Conservation (phyloP, 2,329 filamentous ascomycete genomes). For the Paecilomyces dactylethromorphus region DNA sequence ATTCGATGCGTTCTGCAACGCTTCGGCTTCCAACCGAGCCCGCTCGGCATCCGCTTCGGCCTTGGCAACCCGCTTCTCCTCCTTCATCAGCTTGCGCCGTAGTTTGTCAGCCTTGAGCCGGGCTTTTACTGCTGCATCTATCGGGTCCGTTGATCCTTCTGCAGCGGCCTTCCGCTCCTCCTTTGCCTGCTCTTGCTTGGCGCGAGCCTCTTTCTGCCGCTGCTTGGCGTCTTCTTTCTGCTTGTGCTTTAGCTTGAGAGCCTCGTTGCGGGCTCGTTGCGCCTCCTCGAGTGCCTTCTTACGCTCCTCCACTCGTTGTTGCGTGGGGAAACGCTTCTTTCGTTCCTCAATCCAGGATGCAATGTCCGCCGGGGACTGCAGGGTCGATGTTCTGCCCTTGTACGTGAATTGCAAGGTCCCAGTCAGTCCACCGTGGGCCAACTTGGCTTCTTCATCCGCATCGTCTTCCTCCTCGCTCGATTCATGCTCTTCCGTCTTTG, state of each 20-base stretch:
- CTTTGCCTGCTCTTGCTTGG: conserved; percentile 15
- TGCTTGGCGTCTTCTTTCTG: conserved; percentile 27
- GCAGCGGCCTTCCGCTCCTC: conserved; percentile 13
- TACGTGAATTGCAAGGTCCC: conserved; percentile 47
- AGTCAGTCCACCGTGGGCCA: conserved; percentile 20
- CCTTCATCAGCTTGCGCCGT: conserved; percentile 52
- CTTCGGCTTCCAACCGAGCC: conserved; percentile 28
- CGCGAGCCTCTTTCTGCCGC: conserved; percentile 24
- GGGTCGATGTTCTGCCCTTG: conserved; percentile 46
- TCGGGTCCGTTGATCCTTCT: conserved; percentile 16
- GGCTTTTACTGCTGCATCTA: conserved; percentile 29
- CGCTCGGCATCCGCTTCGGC: conserved; percentile 38
- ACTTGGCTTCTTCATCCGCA: conserved; percentile 37
- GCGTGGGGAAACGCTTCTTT: conserved; percentile 72
- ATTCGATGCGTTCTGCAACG: conserved; percentile 16
- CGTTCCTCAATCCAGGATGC: conserved; percentile 75
- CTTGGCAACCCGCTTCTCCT: conserved; percentile 48
- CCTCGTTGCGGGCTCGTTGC: conserved; percentile 38
- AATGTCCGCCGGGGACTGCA: conserved; percentile 60
- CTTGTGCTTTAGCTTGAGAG: conserved; percentile 33
- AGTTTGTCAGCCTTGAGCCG: conserved; percentile 36
- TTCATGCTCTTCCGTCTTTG: conserved; percentile 38
- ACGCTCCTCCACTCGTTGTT: conserved; percentile 57
- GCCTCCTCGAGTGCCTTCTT: conserved; percentile 60
- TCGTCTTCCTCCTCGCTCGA: conserved; percentile 42